Conservation (phyloP, 768 basidiomycete species). For the Serendipita indica region DNA sequence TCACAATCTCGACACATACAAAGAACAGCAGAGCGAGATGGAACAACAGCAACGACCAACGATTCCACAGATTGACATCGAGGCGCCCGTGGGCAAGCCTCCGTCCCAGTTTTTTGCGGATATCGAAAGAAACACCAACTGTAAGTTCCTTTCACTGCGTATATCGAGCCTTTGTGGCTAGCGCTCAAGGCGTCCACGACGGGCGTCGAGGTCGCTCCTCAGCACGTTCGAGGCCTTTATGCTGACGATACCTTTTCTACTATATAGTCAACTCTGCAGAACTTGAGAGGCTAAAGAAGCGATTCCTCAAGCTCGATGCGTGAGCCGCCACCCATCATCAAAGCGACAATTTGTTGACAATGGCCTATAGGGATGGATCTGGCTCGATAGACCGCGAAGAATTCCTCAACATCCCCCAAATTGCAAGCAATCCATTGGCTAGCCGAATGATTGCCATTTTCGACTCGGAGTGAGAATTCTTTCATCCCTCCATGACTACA, state of each 20-base stretch:
- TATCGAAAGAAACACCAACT: slow-evolving; percentile 95
- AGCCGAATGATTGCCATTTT: slow-evolving; percentile 99
- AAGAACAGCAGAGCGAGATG: no score
- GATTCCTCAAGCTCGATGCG: slow-evolving; percentile 99
- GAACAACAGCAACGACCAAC: slow-evolving; percentile 5
- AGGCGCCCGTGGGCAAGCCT: slow-evolving; percentile 20
- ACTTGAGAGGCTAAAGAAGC: slow-evolving; percentile 89
- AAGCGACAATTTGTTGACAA: background rate
- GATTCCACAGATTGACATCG: slow-evolving; percentile 6
- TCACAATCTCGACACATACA: no score
- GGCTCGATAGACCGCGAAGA: slow-evolving; percentile 98
- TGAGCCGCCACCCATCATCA: no score
- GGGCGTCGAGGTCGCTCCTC: background rate
- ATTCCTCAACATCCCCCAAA: slow-evolving; percentile 97
- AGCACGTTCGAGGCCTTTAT: background rate
- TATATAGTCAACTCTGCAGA: slow-evolving; percentile 79
- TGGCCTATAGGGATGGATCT: slow-evolving; percentile 62
- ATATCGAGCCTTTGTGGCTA: background rate
- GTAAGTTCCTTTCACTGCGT: slow-evolving; percentile 36
- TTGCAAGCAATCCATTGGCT: slow-evolving; percentile 92
- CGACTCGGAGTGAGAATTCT: slow-evolving; percentile 86
- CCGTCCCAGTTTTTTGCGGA: slow-evolving; percentile 95
- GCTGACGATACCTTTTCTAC: background rate
- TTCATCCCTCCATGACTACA: background rate
- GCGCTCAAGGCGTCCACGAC: background rate